phyloP scores from a whole-genome alignment of 768 basidiomycete genomes.

The Piloderma croceum region DNA sequence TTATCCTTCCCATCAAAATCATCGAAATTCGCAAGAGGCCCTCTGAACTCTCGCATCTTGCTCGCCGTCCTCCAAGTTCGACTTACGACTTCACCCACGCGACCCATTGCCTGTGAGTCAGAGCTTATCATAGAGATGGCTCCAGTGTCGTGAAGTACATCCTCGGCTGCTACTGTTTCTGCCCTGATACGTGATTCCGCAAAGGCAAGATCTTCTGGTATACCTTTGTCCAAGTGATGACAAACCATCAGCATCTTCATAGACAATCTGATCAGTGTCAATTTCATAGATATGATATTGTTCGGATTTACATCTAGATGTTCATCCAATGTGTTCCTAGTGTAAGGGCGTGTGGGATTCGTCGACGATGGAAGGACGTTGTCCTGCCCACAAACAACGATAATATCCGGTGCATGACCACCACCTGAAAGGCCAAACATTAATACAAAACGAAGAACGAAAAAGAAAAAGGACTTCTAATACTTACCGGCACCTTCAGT shows the following conservation, averaged over 20 bases:
- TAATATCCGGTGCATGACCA: conserved; percentile 97
- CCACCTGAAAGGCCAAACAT: conserved; percentile 47
- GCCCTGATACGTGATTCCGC: conserved; percentile 96
- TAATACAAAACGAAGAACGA: not conserved
- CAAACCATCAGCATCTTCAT: conserved; percentile 98
- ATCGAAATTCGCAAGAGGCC: conserved; percentile 65
- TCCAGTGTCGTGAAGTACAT: conserved; percentile 86
- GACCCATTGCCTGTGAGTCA: conserved; percentile 97
- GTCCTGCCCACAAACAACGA: conserved; percentile 84
- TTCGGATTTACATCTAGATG: conserved; percentile 84
- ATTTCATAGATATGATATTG: too few species aligned
- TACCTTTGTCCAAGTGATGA: conserved; percentile 89
- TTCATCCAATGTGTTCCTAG: conserved; percentile 89
- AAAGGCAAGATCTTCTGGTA: conserved; percentile 90
- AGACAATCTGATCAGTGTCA: conserved; percentile 2
- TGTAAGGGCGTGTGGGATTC: conserved; percentile 91
- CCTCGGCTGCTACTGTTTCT: conserved; percentile 97
- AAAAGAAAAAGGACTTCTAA: too few species aligned
- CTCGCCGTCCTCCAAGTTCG: conserved; percentile 96
- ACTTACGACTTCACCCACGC: conserved; percentile 89
- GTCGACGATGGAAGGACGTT: conserved; percentile 96
- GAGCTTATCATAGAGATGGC: conserved; percentile 97
- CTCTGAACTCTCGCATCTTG: conserved; percentile 81
- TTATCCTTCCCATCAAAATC: conserved; percentile 76
- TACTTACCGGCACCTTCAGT: conserved; percentile 85